phyloP scores from a whole-genome alignment of 805 yeast genomes.

The Nakazawaea siamensis region DNA sequence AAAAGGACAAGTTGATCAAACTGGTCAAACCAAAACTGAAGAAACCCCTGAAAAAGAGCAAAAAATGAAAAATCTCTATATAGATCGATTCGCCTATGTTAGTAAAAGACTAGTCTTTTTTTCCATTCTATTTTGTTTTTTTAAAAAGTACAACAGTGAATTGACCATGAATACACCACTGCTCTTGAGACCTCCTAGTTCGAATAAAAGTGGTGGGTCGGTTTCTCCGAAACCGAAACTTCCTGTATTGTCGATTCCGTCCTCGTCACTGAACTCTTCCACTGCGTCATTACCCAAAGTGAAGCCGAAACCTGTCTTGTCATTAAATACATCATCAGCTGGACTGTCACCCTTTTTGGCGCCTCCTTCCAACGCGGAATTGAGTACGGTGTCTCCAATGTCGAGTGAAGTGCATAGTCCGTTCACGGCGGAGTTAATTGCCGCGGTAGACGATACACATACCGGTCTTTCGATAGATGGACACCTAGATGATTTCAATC shows the following conservation, averaged over 20 bases:
- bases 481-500: neutral
- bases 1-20: constrained; percentile 59
- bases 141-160: no score
- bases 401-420: constrained; percentile 7
- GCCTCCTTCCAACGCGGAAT: no score
- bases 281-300: neutral
- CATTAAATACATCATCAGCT: constrained; percentile 2
- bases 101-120: no score
- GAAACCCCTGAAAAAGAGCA: constrained; percentile 9
- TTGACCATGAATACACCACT: constrained; percentile 31
- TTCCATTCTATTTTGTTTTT: no score
- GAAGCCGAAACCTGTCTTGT: constrained; percentile 1
- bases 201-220: constrained; percentile 21
- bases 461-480: no score
- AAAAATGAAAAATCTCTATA: no score
- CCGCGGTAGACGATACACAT: constrained; percentile 10
- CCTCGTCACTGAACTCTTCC: neutral
- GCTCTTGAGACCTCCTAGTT: constrained; percentile 36
- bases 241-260: constrained; percentile 17
- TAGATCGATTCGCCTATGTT: no score
- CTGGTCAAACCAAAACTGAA: constrained; percentile 31
- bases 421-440: constrained; percentile 9
- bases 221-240: constrained; percentile 17
- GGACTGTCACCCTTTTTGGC: no score
- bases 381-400: neutral